Evolutionary conservation across 192 early-diverging fungal genomes (phyloP).

Genomic region (Umbelopsis ramanniana): DNA sequence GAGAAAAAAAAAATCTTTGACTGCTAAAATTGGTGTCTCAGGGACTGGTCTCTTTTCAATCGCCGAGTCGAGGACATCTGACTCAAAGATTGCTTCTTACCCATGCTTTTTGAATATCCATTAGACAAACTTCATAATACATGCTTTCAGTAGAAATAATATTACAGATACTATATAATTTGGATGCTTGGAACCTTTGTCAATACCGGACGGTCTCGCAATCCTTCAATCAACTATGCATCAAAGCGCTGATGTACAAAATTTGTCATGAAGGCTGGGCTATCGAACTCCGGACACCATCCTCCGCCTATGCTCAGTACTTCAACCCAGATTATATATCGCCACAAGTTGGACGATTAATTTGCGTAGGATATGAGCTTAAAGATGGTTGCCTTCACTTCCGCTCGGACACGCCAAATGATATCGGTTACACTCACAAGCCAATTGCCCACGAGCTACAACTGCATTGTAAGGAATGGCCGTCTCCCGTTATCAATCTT

Average conservation of each 20-base stretch:
- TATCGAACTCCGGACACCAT: slow-evolving; percentile 22
- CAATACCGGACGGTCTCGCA: background rate
- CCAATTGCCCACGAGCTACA: background rate
- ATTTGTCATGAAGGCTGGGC: slow-evolving; percentile 1
- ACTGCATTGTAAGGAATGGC: slow-evolving; percentile 14
- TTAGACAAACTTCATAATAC: background rate
- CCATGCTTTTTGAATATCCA: background rate
- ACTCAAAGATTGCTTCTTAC: background rate
- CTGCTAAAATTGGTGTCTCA: slow-evolving; percentile 3
- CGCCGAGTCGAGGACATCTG: background rate
- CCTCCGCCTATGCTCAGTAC: slow-evolving; percentile 13
- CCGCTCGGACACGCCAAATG: background rate
- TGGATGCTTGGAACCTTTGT: slow-evolving; percentile 9
- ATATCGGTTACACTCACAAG: background rate
- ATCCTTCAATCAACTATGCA: slow-evolving; percentile 2
- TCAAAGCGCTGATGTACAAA: slow-evolving; percentile 15
- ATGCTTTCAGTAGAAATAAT: slow-evolving; percentile 12
- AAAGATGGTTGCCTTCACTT: background rate
- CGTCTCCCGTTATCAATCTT: slow-evolving; percentile 1
- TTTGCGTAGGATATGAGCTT: slow-evolving; percentile 2
- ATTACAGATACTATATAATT: slow-evolving; percentile 6
- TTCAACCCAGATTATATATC: slow-evolving; percentile 20
- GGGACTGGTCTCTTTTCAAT: slow-evolving; percentile 3
- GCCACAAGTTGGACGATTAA: slow-evolving; percentile 4
- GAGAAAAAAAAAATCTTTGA: slow-evolving; percentile 17